Evolutionary conservation across 495 filamentous ascomycete species (phyloP).

Genomic region (Podospora pseudoanserina): DNA sequence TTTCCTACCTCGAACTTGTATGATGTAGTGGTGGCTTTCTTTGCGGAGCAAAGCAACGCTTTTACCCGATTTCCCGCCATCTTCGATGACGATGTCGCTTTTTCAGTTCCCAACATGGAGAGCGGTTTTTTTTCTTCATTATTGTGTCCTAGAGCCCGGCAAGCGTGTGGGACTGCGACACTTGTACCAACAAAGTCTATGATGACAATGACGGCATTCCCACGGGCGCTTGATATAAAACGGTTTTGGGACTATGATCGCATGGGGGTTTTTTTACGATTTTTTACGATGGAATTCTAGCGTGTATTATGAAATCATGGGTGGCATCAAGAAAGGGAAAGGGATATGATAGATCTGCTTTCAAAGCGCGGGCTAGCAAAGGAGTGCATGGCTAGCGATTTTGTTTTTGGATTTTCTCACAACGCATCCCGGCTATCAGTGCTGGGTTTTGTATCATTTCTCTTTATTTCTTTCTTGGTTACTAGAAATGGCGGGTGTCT

Average conservation of each 20-base stretch:
- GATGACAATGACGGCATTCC: background rate
- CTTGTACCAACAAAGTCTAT: background rate
- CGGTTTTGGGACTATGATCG: background rate
- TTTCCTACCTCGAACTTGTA: background rate
- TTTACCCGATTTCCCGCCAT: background rate
- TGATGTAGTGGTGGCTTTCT: background rate
- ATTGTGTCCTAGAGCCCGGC: background rate
- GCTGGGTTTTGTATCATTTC: slow-evolving; percentile 1
- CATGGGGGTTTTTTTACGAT: background rate
- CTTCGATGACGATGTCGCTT: background rate
- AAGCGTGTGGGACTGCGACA: background rate
- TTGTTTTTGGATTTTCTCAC: background rate
- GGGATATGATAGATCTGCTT: background rate
- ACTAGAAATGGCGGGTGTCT: background rate
- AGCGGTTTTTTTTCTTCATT: background rate
- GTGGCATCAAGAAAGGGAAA: background rate
- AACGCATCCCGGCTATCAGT: background rate
- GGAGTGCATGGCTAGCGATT: background rate
- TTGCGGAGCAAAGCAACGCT: background rate
- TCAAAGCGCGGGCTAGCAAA: background rate
- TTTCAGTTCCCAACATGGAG: background rate
- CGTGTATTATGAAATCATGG: background rate
- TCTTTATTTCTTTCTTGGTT: background rate
- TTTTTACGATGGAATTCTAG: background rate
- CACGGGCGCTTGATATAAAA: background rate